Evolutionary conservation across 331 rosid genomes (phyloP).

Genomic region (Telfairia occidentalis): DNA sequence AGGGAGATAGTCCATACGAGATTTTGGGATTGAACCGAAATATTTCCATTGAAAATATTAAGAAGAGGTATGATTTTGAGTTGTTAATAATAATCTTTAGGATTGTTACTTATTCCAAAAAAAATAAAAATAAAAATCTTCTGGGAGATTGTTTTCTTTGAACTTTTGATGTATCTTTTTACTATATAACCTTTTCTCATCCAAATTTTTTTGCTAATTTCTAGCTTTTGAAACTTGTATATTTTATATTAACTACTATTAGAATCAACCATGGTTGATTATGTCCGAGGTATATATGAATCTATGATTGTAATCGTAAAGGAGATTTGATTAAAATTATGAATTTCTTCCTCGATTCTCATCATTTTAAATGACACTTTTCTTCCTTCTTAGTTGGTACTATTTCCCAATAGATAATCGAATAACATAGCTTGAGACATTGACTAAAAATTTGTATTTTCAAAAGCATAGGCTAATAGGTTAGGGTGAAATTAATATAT

Average conservation of each 20-base stretch:
- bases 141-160: too few relatives aligned
- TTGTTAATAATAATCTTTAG: background rate
- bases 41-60: constrained; percentile 58
- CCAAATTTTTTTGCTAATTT: background rate
- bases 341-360: background rate
- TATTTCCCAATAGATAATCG: background rate
- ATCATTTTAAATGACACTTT: background rate
- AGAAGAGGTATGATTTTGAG: constrained; percentile 44
- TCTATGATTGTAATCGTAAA: background rate
- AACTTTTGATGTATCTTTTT: too few relatives aligned
- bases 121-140: too few relatives aligned
- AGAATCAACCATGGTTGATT: background rate
- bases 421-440: background rate
- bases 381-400: background rate
- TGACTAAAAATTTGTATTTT: background rate
- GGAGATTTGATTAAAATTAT: background rate
- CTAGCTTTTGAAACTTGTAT: background rate
- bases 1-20: constrained; percentile 61
- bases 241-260: background rate
- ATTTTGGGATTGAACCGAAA: constrained; percentile 69
- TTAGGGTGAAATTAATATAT: background rate
- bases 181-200: background rate
- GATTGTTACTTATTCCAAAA: too few relatives aligned
- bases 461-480: background rate
- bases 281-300: background rate